Percentiles rank a stretch among this genome's conserved stretches.
Evolutionary conservation across 2,329 filamentous ascomycete species (phyloP).

Genomic region (Talaromyces pinophilus): DNA sequence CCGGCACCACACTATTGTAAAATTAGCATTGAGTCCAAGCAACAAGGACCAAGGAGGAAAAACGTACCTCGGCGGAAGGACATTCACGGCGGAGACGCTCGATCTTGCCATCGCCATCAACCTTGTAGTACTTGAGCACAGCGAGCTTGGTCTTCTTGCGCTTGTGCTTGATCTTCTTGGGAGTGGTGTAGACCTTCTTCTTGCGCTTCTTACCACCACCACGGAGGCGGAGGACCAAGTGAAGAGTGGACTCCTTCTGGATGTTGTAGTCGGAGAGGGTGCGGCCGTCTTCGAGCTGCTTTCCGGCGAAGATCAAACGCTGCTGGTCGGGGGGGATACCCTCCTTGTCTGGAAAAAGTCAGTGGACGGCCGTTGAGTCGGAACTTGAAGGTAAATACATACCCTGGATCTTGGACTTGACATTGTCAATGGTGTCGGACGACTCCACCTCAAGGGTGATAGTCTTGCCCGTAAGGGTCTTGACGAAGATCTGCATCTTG

Average conservation of each 20-base stretch:
- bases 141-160: conserved; percentile 99
- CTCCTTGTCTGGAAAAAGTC: conserved; percentile 80
- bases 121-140: conserved; percentile 99
- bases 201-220: conserved; percentile 99
- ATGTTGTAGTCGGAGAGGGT: conserved; percentile 99
- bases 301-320: conserved; percentile 99
- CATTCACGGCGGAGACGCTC: conserved; percentile 99
- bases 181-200: conserved; percentile 99
- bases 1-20: conserved; percentile 86
- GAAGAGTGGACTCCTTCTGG: conserved; percentile 99
- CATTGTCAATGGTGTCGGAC: conserved; percentile 99
- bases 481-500: conserved; percentile 59
- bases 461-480: conserved; percentile 94
- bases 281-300: conserved; percentile 99
- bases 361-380: conserved; percentile 25
- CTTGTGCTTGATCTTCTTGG: conserved; percentile 99
- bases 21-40: conserved; percentile 26
- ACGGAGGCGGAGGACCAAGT: conserved; percentile 96
- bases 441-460: conserved; percentile 99
- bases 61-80: conserved; percentile 80
- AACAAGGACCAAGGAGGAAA: neutral
- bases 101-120: conserved; percentile 99
- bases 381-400: conserved; percentile 30
- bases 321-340: conserved; percentile 99
- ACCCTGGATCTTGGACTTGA: conserved; percentile 94